Base-by-base conservation (phyloP, 495 filamentous ascomycete species). In the Cercophora scortea region DNA sequence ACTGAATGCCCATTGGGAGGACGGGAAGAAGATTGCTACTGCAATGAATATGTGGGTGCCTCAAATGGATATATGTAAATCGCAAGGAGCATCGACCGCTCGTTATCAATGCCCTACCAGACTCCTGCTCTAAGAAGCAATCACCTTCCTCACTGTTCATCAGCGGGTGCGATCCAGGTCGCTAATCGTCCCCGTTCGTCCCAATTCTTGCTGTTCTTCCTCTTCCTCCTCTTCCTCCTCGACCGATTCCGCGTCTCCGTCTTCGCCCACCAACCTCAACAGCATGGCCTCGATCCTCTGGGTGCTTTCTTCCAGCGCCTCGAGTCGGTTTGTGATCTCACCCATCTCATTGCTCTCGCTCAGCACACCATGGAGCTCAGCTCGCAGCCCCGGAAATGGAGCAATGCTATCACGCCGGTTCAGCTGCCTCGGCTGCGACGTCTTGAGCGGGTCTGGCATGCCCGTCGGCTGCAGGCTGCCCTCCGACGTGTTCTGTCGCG, bases 331-430 rank as follows among this genome's bases (percentile, higher is more conserved):
- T 4, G 57, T 58, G 18, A 75, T 50, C 36, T 62, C 65, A 8
- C 45, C 60, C 36, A 66, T 51, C 52, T 74, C 71, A 39, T 68
- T 57, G 15, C 63, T 66, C 40, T 73, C 71, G 45, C 62, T 62
- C 57, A 74, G 60, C 47, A 69, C 53, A 1, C 65, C 55, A 36
- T 61, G 66, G 47, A 74, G 47, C 56, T 73, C 69, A 1, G 65
- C 63, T 32, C 63, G 54, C 12, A 75, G 47, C 1, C 61, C 61
- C 0, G 69, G 66, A 43, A 70, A 77, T 13, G 73, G 70, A 32
- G 67, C 67, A 49, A 75, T 71, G 48, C 72, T 75, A 56, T 78
- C 73, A 34, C 74, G 66, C 33, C 74, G 64, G 51, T 59, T 67
- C 8, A 62, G 51, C 12, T 65, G 32, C 42, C 67, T 68, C 38